phyloP scores from a whole-genome alignment of 2,329 filamentous ascomycete species.

The Aspergillus sp. region DNA sequence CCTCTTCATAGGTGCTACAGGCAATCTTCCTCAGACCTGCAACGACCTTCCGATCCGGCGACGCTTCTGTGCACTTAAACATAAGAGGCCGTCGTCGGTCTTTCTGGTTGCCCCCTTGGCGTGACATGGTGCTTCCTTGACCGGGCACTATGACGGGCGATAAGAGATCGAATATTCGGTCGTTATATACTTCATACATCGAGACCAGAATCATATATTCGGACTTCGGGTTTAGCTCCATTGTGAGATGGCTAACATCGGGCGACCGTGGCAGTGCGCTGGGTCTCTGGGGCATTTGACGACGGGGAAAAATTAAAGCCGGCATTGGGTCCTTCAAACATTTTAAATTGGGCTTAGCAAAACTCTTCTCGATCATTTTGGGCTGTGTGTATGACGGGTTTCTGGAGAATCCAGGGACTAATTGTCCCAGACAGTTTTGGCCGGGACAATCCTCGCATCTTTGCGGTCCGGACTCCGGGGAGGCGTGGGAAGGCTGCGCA shows the following conservation, averaged over 20 bases:
- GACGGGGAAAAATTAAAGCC: conserved; percentile 49
- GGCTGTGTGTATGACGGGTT: conserved; percentile 17
- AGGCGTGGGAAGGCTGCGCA: not conserved
- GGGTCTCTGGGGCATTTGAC: conserved; percentile 57
- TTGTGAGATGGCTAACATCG: conserved; percentile 61
- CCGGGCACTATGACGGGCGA: conserved; percentile 45
- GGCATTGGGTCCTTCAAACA: conserved; percentile 49
- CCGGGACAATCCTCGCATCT: conserved; percentile 1
- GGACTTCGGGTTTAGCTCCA: conserved; percentile 58
- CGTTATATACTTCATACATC: conserved; percentile 99
- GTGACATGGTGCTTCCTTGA: conserved; percentile 30
- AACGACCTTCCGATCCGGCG: conserved; percentile 87
- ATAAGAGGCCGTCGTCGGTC: conserved; percentile 72
- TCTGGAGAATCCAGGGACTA: conserved; percentile 8
- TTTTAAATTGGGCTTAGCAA: conserved; percentile 32
- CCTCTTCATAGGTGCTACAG: conserved; percentile 73
- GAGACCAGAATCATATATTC: conserved; percentile 86
- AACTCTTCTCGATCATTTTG: conserved; percentile 16
- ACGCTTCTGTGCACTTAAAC: conserved; percentile 86
- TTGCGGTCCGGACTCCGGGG: conserved; percentile 1
- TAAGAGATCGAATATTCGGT: conserved; percentile 90
- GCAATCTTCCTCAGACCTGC: conserved; percentile 85
- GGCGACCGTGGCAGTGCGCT: conserved; percentile 66
- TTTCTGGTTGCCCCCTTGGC: conserved; percentile 47
- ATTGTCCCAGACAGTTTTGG: conserved; percentile 9